Conservation (phyloP, 805 yeast species). For the Saccharomycopsis selenospora region DNA sequence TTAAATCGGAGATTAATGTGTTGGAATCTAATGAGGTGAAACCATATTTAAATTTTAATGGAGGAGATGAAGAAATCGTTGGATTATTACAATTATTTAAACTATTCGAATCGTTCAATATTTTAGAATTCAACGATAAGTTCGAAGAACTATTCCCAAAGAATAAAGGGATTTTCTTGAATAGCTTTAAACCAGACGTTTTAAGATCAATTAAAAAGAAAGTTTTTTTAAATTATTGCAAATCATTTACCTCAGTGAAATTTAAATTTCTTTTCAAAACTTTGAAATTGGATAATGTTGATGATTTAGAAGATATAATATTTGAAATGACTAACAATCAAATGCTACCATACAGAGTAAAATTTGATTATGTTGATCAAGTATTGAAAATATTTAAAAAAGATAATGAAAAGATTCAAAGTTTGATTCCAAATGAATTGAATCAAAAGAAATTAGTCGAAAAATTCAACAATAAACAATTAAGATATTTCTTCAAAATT, state of each 20-base stretch:
- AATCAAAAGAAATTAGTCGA: background rate
- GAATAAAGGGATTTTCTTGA: slow-evolving; percentile 4
- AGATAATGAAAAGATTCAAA: background rate
- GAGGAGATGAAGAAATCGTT: slow-evolving; percentile 7
- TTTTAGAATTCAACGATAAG: slow-evolving; percentile 5
- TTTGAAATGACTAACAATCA: slow-evolving; percentile 14
- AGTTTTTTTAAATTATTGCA: slow-evolving; percentile 8
- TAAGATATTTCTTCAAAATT: background rate
- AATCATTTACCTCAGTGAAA: slow-evolving; percentile 6
- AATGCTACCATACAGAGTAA: slow-evolving; percentile 5
- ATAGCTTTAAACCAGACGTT: slow-evolving; percentile 5
- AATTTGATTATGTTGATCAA: slow-evolving; percentile 7
- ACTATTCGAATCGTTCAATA: slow-evolving; percentile 8
- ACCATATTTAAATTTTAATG: slow-evolving; percentile 33
- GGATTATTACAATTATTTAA: slow-evolving; percentile 6
- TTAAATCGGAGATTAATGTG: slow-evolving; percentile 62
- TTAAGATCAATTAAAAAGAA: slow-evolving; percentile 12
- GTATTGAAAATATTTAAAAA: background rate
- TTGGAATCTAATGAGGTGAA: slow-evolving; percentile 68
- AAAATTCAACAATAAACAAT: background rate
- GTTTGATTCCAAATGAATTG: slow-evolving; percentile 4
- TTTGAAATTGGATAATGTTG: background rate
- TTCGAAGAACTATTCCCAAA: background rate
- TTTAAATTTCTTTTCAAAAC: slow-evolving; percentile 4
- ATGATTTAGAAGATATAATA: slow-evolving; percentile 11